These are phyloP conservation scores for Sporothrix euskadiensis DNA, from an alignment of 2,329 filamentous ascomycete genomes.

Conservation along the genomic window DNA sequence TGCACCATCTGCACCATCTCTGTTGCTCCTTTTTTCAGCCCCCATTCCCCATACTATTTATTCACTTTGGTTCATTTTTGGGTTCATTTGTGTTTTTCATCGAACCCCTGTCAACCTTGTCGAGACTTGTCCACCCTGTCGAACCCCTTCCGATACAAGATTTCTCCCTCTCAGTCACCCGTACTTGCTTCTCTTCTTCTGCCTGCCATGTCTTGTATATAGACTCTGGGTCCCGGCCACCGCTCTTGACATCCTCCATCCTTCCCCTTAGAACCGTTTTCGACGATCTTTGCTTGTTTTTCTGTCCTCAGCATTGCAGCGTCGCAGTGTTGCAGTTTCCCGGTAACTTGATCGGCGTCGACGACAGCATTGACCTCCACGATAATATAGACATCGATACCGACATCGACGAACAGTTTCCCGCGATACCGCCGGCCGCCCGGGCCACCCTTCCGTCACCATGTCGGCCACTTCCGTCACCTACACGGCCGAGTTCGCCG, in stretches of 20 bases:
- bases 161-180: not conserved
- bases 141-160: not conserved
- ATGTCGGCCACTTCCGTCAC: conserved; percentile 9
- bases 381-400: not conserved
- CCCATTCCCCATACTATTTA: not conserved
- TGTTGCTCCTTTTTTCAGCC: conserved; percentile 11
- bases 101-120: conserved; percentile 12
- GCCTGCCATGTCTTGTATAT: conserved; percentile 12
- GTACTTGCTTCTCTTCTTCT: not conserved
- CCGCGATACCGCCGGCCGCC: not conserved
- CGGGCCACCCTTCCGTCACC: conserved; percentile 1
- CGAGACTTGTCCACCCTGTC: not conserved
- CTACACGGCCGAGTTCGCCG: conserved; percentile 32
- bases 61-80: not conserved
- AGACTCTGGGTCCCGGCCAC: not conserved
- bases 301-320: not conserved
- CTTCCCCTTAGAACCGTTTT: not conserved
- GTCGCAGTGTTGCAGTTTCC: not conserved
- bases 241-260: not conserved
- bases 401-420: not conserved
- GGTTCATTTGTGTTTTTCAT: not conserved
- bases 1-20: conserved; percentile 2
- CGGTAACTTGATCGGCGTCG: not conserved
- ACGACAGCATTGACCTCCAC: not conserved
- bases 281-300: conserved; percentile 11